Percentiles rank a stretch among this genome's conserved stretches.
These are phyloP conservation scores for Viola pubescens DNA, from an alignment of 441 rosid genomes.

Conservation along the genomic window DNA sequence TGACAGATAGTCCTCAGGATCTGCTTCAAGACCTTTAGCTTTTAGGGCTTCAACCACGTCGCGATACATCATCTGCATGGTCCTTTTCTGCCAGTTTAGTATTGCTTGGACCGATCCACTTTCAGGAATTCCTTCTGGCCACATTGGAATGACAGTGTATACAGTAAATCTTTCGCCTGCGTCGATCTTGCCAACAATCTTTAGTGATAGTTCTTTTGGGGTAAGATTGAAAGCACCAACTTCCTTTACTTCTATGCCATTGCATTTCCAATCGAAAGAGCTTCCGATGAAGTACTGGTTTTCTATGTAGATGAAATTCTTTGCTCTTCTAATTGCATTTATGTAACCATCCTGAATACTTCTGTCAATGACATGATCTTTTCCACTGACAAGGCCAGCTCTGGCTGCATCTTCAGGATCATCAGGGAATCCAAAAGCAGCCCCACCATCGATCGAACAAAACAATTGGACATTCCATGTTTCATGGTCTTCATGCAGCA, in stretches of 20 bases:
- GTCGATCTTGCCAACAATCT: slow-evolving; percentile 71
- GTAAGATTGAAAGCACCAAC: slow-evolving; percentile 66
- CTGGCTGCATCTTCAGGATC: slow-evolving; percentile 71
- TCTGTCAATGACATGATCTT: slow-evolving; percentile 78
- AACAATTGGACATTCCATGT: slow-evolving; percentile 77
- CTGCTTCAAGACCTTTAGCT: slow-evolving; percentile 45
- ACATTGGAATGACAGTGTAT: slow-evolving; percentile 26
- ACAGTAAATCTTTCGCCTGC: slow-evolving; percentile 58
- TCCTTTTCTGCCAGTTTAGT: slow-evolving; percentile 22
- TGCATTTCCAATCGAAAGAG: slow-evolving; percentile 29
- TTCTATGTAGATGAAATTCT: slow-evolving; percentile 74
- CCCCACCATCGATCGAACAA: slow-evolving; percentile 85
- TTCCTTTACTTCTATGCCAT: slow-evolving; percentile 57
- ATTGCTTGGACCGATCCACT: slow-evolving; percentile 25
- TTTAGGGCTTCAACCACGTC: slow-evolving; percentile 29
- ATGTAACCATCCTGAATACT: slow-evolving; percentile 92
- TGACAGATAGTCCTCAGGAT: slow-evolving; percentile 71
- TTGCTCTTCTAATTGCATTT: slow-evolving; percentile 81
- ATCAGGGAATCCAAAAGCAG: slow-evolving; percentile 81
- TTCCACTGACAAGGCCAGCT: slow-evolving; percentile 77
- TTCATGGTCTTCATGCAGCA: slow-evolving; percentile 1
- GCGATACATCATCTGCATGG: slow-evolving; percentile 27
- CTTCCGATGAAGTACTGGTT: slow-evolving; percentile 62
- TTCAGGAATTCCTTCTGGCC: slow-evolving; percentile 29
- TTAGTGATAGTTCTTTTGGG: slow-evolving; percentile 75